Base-by-base conservation (phyloP, 257 asterid genomes). In the Catharanthus roseus region DNA sequence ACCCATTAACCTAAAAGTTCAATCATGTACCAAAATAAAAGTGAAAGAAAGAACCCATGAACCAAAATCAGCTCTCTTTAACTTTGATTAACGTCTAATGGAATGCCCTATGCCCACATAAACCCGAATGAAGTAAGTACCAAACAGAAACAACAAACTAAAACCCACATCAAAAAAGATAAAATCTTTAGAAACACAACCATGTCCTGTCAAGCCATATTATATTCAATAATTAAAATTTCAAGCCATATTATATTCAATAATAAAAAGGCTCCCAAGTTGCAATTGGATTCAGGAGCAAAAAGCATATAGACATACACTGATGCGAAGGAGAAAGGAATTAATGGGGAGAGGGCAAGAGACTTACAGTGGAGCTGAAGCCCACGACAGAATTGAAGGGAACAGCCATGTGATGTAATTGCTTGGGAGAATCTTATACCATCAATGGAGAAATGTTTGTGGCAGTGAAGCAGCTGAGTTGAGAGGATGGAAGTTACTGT, bases 381-480 rank as follows among this genome's bases (percentile, higher is more conserved):
- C 74, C 65, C 77, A 77, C 65, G 80, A 83, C 78, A 34, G 91
- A 83, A 69, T 86, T 88, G 68, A 88, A 69, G 10, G 91, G 83
- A 83, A 77, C 87, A 54, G 87, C 90, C 91, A 88, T 88, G 60
- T 5, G 16, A 63, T 23, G 36, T 47, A 42, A 47, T 42, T n/a
- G 4, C 18, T 44, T 19, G 57, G 23, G 47, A 34, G 47, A 62
- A 62, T 2, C 67, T 62, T 42, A 10, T 42, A 67, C 71, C 71
- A 67, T 47, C 29, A 26, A 24, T 12, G 19, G 21, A 47, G 53
- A 49, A 15, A 49, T 34, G 10, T 19, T 34, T 62, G 67, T 62
- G 67, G 67, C 67, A 34, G 67, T 6, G 45, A 33, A 60, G 66
- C 24, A 5, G 24, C 8, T 16, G n/a, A n/a, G n/a, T n/a, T 9